Evolutionary conservation across 192 early-diverging fungal genomes (phyloP).

Genomic region (Borealophlyctis nickersoniae): DNA sequence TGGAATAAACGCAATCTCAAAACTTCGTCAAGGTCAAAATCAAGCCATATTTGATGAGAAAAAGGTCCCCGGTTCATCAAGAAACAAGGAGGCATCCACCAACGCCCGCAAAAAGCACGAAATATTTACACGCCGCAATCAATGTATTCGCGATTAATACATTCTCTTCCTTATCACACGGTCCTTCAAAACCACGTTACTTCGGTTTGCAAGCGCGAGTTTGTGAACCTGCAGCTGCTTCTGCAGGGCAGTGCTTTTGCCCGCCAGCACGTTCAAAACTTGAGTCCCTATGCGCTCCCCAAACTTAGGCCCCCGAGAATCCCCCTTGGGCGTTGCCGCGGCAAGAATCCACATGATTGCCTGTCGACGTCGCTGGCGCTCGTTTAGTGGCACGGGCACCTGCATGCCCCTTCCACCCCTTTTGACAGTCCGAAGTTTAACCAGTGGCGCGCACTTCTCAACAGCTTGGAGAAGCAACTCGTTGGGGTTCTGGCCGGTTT

Average conservation of each 20-base stretch:
- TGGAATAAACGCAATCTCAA: too few species aligned
- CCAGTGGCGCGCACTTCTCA: conserved; percentile 67
- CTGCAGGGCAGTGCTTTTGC: conserved; percentile 61
- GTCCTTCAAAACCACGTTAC: conserved; percentile 41
- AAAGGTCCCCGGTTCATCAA: too few species aligned
- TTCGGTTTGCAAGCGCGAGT: conserved; percentile 74
- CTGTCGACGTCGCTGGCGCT: conserved; percentile 68
- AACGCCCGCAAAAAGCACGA: too few species aligned
- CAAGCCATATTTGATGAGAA: too few species aligned
- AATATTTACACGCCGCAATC: too few species aligned
- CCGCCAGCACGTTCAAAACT: conserved; percentile 76
- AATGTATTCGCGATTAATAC: too few species aligned
- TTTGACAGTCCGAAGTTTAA: conserved; percentile 68
- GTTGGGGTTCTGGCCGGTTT: conserved; percentile 55
- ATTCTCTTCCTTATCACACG: conserved; percentile 22
- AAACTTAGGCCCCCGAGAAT: conserved; percentile 63
- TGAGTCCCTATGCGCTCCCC: conserved; percentile 73
- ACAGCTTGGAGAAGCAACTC: conserved; percentile 67
- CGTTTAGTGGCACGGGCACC: conserved; percentile 73
- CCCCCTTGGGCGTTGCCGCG: conserved; percentile 57
- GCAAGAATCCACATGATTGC: conserved; percentile 88
- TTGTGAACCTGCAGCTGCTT: conserved; percentile 80
- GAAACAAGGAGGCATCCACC: too few species aligned
- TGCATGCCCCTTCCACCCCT: conserved; percentile 80
- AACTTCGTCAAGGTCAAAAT: too few species aligned